Conservation (phyloP, 139 green algal species). For the Trebouxia sp. region DNA sequence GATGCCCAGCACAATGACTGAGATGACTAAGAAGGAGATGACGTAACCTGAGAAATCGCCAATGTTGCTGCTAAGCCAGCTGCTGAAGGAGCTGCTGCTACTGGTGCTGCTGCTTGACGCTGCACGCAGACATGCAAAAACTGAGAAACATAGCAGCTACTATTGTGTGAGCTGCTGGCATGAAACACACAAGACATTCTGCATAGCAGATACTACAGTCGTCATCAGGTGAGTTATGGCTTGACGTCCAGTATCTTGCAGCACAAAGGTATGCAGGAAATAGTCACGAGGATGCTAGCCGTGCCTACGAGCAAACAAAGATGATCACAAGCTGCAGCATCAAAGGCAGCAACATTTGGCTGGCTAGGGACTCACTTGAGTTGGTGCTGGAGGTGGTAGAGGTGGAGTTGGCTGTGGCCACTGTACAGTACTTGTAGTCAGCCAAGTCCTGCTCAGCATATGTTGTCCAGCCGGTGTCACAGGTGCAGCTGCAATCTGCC, state of each 20-base stretch:
- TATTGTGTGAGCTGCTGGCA: no score
- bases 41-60: conserved; percentile 27
- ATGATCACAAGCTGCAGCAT: no score
- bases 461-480: conserved; percentile 5
- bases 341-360: no score
- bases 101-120: not conserved
- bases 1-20: not conserved
- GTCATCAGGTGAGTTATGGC: no score
- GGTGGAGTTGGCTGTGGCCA: not conserved
- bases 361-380: not conserved
- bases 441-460: conserved; percentile 21
- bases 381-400: not conserved
- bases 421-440: conserved; percentile 19
- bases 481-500: conserved; percentile 19
- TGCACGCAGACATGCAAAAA: no score
- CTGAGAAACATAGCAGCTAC: no score
- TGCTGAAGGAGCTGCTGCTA: conserved; percentile 9
- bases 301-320: no score
- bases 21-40: conserved; percentile 2
- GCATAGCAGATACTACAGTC: no score
- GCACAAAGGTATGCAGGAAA: no score
- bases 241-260: no score
- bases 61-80: not conserved
- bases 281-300: no score
- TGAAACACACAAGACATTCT: no score